Evolutionary conservation across 2,329 filamentous ascomycete genomes (phyloP), one percentile per base, ranked within the genome.

Genomic region (Arthroderma sp.): DNA sequence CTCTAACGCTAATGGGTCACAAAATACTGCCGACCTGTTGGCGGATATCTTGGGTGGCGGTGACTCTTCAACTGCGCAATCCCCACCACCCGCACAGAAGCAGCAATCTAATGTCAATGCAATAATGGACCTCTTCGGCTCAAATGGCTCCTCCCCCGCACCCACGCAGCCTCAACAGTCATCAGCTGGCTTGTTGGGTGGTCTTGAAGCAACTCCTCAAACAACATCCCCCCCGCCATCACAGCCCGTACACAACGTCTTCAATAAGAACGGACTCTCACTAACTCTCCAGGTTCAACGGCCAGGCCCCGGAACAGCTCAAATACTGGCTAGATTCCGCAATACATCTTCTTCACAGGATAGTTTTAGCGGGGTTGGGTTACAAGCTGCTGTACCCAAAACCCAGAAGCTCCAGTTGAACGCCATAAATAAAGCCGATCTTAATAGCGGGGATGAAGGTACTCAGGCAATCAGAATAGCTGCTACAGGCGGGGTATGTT

Each of bases 301-400:
- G 38, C 91, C 83, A 52, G 57, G 56, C 38, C 52, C 49, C 3
- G 84, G 81, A 38, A 77, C 78, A 6, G 81, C 94, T 15, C 87
- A 94, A 59, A 80, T 94, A 5, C 72, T 81, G 41, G 87, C 87
- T 10, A 79, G 80, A 6, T 98, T 98, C 72, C 77, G 76, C 34
- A 96, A 96, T 62, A 75, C 68, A 0, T 82, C 80, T 9, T 72
- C 73, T 47, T 77, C 81, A 29, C 15, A 22, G 1, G 73, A 72
- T 9, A 67, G 70, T 9, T 71, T 96, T 40, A 80, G 80, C 10
- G 77, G 75, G 38, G 84, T 96, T 29, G 85, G 85, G 28, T 64
- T 98, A 52, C 91, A 98, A 63, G 91, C 89, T 37, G 91, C 91
- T 1, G 91, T 98, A 44, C 91, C 91, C 6, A 98, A 96, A 67